Base-by-base conservation (phyloP, 306 rosid species). In the Vigna mungo region DNA sequence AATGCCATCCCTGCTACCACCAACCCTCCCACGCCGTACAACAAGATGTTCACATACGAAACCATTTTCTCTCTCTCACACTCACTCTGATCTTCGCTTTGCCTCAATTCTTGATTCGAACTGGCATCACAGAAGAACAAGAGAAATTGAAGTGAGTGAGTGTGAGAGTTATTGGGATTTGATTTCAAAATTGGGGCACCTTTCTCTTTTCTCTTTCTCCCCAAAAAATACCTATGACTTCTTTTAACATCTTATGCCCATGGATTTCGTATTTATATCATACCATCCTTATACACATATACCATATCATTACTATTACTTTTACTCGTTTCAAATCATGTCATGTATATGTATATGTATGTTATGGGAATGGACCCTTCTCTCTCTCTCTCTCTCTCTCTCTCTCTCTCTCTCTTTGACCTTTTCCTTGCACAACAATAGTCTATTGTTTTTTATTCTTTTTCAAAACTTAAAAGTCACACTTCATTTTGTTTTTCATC, bases 11-110 rank as follows among this genome's bases (percentile, higher is more conserved):
- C 99, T 9, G 96, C 90, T 54, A 91, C 86, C 41, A 88, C 92
- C 71, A 96, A 53, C 4, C 97, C 98, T 85, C 99, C 99, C 4
- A 88, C 90, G 20, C 99, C 99, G 78, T 96, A 96, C 34, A 96
- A 72, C 54, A 93, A 72, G 41, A 73, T 76, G 84, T 54, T 88
- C 67, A 87, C 62, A 82, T 89, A 93, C 20, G 97, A 88, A 81
- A 89, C 96, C 99, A 96, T 95, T 30, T 30, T 60, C 76, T 76
- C 41, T 43, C 11, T 39, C 27, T 2, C 27, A 25, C 11, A 8
- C 44, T 43, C 21, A 52, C 41, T 34, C 59, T 27, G 53, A 53
- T 52, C 46, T 60, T 8, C 4, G 17, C 2, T 60, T 14, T 58
- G 10, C 51, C 18, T 39, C 34, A 64, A 17, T 37, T 64, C 30